Base-by-base conservation (phyloP, 805 yeast species). In the Kregervanrija pseudodelftensis region DNA sequence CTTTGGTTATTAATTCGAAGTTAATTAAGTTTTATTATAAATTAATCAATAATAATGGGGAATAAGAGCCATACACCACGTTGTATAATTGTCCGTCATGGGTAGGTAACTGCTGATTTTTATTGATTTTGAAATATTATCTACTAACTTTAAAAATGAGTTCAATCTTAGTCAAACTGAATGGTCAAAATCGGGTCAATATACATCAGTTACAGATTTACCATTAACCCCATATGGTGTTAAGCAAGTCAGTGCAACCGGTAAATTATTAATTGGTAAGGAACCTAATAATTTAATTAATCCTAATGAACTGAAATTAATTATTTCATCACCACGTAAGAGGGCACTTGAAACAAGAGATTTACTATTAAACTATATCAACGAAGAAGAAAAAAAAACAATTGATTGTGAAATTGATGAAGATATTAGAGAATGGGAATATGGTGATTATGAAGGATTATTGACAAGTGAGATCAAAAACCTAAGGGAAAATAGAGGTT, bases 101-200 rank as follows among this genome's bases (percentile, higher is more conserved):
- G 91, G 54, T 62, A 52, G 34, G 64, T 54, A 28, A 5, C 11
- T 11, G 28, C 5, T 10, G 13, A 31, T 11, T 12, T 33, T 40
- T 15, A 13, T 8, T 8, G 7, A 7, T 12, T 16, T 12, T 30
- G 15, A 30, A 35, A 30, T 30, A 33, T 11, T 30, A 11, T 3
- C 15, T 28, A 16, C 30, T 33, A 30, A 38, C 33, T 30, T 31
- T 11, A 11, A 10, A 32, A 10, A 34, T 39, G 10, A 22, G 8
- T 7, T 17, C 5, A 34, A 28, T 15, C 9, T 30, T 13, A 64
- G 77, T 30, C 96, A 90, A 68, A 90, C 98, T 2, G 95, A 82
- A 63, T 90, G 98, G 98, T 90, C 97, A 39, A 81, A 85, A 57
- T 75, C 89, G 2, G 98, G 98, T 22, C 95, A 87, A 61, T 83